Base-by-base conservation (phyloP, 179 eudicot species). In the Corrigiola litoralis region DNA sequence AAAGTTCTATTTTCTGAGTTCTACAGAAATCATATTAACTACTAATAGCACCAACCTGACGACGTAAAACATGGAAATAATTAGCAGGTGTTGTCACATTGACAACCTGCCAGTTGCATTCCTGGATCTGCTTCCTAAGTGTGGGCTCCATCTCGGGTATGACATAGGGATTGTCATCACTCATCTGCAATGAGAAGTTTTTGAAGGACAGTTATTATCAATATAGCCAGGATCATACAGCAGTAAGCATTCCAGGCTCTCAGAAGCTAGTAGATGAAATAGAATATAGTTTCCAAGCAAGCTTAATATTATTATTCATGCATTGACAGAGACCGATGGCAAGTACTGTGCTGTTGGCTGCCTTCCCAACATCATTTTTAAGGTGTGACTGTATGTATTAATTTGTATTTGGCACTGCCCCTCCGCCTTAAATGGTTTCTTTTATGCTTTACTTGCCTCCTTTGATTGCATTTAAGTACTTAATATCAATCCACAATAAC, bases 51-150 rank as follows among this genome's bases (percentile, higher is more conserved):
- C 72, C 34, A 38, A 80, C 84, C 84, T 80, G 84, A 25, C 84
- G 81, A 50, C 84, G 81, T 58, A 80, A 62, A 62, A 77, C 84
- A 58, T 80, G 84, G 81, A 80, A 80, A 71, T 77, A 80, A 61
- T 80, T 80, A 14, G 84, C 84, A 49, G 84, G 84, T 5, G 84
- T 80, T 17, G 84, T 80, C 49, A 77, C 79, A 67, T 80, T 80
- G 66, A 80, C 84, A 74, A 80, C 72, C 59, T 80, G 84, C 84
- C 84, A 80, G 63, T 80, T 80, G 72, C 76, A 77, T 63, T 80
- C 81, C 33, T 80, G 84, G 63, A 74, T 80, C 59, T 80, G 84
- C 62, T 66, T 80, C 34, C 76, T 66, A 34, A 61, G 61, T 5
- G 84, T 80, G n/a, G 75, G 69, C 23, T 80, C 84, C 74, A 80